Evolutionary conservation across 768 basidiomycete species (phyloP), one percentile per base, ranked within the genome.

Genomic region (Lentinula sp.): DNA sequence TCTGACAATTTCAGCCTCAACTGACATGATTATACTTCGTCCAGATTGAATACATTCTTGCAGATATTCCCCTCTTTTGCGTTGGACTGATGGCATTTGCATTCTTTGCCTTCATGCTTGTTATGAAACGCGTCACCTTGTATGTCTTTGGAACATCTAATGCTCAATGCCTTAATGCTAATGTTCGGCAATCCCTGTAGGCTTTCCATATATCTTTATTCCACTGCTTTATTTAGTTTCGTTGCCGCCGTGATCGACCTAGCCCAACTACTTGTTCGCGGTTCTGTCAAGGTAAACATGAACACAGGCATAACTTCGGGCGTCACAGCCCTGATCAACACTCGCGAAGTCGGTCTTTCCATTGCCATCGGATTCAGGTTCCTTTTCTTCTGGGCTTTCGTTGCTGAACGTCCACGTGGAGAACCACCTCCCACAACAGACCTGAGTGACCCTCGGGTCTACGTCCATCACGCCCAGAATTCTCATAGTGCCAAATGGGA

Each of bases 311-410:
- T 72, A 9, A 66, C 65, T 33, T 61, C 74, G 28, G 70, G 77
- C 43, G 63, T 68, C 20, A 33, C 51, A 7, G 77, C 73, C 13
- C 74, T 85, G 41, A 71, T 82, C 36, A 77, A 75, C 56, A 71
- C 81, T 4, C 83, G 88, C 41, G 90, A 91, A 68, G 73, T 86
- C 33, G 73, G 80, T 53, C 76, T 85, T 61, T 76, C 84, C 10
- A 65, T 89, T 20, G 82, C 88, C 9, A 68, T 81, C 46, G 85
- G 85, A 4, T 73, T 83, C 46, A 79, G 85, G 41, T 84, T 84
- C 66, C 67, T 91, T 15, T 90, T 85, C 67, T 85, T 85, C 63
- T 92, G 90, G 90, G 73, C 72, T 42, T 82, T 85, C 62, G 85
- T 87, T 45, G 79, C 83, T 15, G 77, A 77, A 61, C 78, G 85